Evolutionary conservation across 805 yeast genomes (phyloP).

Genomic region (Candida caryicola): DNA sequence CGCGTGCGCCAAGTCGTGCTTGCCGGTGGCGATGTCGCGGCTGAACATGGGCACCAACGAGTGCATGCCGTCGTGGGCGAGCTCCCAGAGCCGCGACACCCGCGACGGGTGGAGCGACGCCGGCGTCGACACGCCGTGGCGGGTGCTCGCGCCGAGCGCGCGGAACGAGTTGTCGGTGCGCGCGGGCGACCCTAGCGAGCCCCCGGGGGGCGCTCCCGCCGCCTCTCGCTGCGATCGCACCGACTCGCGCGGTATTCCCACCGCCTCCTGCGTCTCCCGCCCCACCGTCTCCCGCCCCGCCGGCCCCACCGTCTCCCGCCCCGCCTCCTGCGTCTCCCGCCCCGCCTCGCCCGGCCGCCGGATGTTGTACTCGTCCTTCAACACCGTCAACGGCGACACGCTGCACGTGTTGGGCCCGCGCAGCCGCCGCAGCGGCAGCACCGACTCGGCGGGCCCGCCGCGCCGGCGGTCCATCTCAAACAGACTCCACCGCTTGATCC

Average conservation of each 20-base stretch:
- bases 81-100: background rate
- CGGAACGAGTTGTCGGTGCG: conserved; percentile 21
- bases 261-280: background rate
- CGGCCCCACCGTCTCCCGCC: background rate
- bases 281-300: background rate
- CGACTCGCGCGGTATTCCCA: too few species aligned
- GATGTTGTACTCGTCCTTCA: conserved; percentile 26
- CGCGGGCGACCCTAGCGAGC: conserved; percentile 1
- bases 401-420: conserved; percentile 7
- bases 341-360: conserved; percentile 10
- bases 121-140: background rate
- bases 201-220: conserved; percentile 5
- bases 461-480: background rate
- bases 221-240: background rate
- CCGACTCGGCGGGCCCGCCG: background rate
- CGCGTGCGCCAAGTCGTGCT: background rate
- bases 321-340: background rate
- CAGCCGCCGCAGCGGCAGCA: too few species aligned
- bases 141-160: background rate
- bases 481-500: conserved; percentile 6
- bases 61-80: conserved; percentile 17
- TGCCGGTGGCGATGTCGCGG: background rate
- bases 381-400: conserved; percentile 27
- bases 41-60: conserved; percentile 14
- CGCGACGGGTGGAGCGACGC: background rate